These are phyloP conservation scores for Pythium rhizo-oryzae DNA, from an alignment of 352 stramenopile genomes.

Conservation along the genomic window DNA sequence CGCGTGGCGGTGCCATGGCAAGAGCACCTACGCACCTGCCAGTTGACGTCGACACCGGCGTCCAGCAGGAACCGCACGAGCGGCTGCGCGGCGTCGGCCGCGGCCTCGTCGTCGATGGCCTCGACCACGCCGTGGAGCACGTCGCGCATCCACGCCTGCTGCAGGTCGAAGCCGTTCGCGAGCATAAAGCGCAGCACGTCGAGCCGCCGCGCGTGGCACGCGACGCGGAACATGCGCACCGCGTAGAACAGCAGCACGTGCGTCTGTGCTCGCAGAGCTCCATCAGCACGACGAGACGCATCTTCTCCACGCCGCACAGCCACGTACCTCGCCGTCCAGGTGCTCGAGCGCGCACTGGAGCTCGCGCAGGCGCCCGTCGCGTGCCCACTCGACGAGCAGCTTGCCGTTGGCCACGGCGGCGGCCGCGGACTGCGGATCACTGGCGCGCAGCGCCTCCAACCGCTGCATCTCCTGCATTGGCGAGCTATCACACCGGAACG, in stretches of 20 bases:
- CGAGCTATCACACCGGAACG: slow-evolving; percentile 42
- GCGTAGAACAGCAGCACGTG: slow-evolving; percentile 65
- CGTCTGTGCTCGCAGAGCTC: slow-evolving; percentile 30
- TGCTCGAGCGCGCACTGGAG: slow-evolving; percentile 49
- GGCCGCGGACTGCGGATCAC: slow-evolving; percentile 51
- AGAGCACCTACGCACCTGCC: slow-evolving; percentile 40
- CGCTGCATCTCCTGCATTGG: slow-evolving; percentile 63
- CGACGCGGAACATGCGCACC: slow-evolving; percentile 70
- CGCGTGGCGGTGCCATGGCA: no score
- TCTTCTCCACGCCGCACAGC: no score
- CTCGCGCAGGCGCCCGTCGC: slow-evolving; percentile 50
- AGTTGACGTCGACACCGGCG: slow-evolving; percentile 69
- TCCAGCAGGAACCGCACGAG: slow-evolving; percentile 66
- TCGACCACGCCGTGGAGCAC: slow-evolving; percentile 58
- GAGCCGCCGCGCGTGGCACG: slow-evolving; percentile 42
- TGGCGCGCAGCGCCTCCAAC: slow-evolving; percentile 45
- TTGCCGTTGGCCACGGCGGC: slow-evolving; percentile 69
- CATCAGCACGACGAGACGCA: slow-evolving; percentile 38
- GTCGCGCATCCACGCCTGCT: slow-evolving; percentile 57
- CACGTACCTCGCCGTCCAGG: slow-evolving; percentile 28
- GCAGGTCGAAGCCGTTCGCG: slow-evolving; percentile 62
- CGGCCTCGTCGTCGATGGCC: slow-evolving; percentile 27
- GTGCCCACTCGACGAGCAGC: slow-evolving; percentile 54
- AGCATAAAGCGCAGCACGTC: slow-evolving; percentile 72
- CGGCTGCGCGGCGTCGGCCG: slow-evolving; percentile 48